phyloP scores from a whole-genome alignment of 176 grass and related monocot species.

The Paspalum vaginatum region DNA sequence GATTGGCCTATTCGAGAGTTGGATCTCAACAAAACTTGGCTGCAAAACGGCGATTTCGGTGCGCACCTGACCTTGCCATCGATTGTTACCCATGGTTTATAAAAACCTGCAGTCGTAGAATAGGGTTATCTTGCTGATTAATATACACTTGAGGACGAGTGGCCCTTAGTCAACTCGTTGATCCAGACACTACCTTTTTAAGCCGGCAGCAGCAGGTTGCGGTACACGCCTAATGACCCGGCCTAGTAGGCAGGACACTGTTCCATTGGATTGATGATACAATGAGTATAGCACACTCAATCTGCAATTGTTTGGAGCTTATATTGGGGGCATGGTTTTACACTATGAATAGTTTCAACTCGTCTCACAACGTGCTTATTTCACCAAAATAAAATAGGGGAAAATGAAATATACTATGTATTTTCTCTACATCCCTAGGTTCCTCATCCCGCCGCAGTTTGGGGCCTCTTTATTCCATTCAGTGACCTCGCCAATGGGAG shows the following conservation, averaged over 20 bases:
- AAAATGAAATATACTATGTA: no score
- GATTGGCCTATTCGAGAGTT: neutral
- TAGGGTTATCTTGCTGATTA: slow-evolving; percentile 45
- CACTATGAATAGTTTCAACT: neutral
- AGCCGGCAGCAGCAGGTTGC: neutral
- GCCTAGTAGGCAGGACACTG: neutral
- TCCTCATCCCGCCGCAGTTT: no score
- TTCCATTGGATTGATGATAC: neutral
- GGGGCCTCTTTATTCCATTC: no score
- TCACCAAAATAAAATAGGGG: neutral
- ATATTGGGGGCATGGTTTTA: neutral
- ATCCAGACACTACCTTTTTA: neutral
- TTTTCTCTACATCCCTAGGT: no score
- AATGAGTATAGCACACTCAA: neutral
- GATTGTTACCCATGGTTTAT: slow-evolving; percentile 2
- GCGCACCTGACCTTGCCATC: neutral
- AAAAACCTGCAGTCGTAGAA: slow-evolving; percentile 19
- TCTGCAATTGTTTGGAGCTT: neutral
- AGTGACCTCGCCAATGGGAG: no score
- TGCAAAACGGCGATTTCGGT: neutral
- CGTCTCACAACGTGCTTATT: neutral
- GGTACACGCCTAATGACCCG: neutral
- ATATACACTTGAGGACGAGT: slow-evolving; percentile 8
- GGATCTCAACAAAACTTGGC: neutral
- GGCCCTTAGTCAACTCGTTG: slow-evolving; percentile 20